phyloP scores from a whole-genome alignment of 2,329 filamentous ascomycete species.

The Claviceps monticola region DNA sequence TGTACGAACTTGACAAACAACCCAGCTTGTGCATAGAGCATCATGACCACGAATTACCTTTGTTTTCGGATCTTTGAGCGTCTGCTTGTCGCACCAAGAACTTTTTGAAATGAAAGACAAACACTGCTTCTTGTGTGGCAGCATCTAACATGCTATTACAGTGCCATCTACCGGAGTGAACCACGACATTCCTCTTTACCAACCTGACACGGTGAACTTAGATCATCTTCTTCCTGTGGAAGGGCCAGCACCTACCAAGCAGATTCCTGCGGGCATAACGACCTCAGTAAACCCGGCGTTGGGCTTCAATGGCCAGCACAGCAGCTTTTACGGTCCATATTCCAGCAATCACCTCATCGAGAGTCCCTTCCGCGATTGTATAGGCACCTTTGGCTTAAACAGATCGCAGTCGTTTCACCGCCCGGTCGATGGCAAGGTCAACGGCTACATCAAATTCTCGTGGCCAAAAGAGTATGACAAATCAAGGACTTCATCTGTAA shows the following conservation, averaged over 20 bases:
- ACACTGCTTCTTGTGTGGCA: neutral
- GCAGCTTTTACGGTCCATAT: neutral
- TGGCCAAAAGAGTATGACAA: slow-evolving; percentile 14
- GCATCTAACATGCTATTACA: slow-evolving; percentile 17
- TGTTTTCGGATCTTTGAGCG: neutral
- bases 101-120: neutral
- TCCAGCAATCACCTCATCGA: slow-evolving; percentile 4
- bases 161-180: slow-evolving; percentile 10
- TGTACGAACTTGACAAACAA: neutral
- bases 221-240: neutral
- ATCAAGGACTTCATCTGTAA: neutral
- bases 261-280: neutral
- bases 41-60: neutral
- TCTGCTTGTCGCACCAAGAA: neutral
- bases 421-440: slow-evolving; percentile 20
- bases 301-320: neutral
- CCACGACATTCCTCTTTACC: slow-evolving; percentile 5
- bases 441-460: slow-evolving; percentile 25
- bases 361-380: slow-evolving; percentile 20
- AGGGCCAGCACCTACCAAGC: neutral
- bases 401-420: slow-evolving; percentile 14
- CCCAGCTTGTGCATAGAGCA: neutral
- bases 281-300: neutral
- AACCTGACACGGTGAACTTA: neutral
- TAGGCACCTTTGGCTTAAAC: slow-evolving; percentile 15